Evolutionary conservation across 2,329 filamentous ascomycete genomes (phyloP).

Genomic region (Cladophialophora carrionii): DNA sequence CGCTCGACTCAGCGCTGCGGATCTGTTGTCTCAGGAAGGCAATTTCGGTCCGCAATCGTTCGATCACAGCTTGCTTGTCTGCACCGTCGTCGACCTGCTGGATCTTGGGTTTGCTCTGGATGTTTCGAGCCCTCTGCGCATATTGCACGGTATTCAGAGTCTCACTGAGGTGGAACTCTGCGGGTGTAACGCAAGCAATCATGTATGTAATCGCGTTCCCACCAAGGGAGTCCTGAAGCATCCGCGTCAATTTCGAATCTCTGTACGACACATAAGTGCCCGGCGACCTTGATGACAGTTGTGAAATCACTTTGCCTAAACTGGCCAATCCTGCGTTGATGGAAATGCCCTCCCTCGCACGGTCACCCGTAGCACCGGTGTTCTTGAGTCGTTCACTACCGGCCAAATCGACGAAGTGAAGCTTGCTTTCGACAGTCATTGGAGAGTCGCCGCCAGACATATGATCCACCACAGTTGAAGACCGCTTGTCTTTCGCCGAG

Average conservation of each 20-base stretch:
- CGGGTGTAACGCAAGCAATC: slow-evolving; percentile 97
- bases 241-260: slow-evolving; percentile 92
- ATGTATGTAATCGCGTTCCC: slow-evolving; percentile 99
- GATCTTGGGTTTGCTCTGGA: slow-evolving; percentile 96
- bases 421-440: slow-evolving; percentile 93
- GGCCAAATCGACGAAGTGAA: slow-evolving; percentile 97
- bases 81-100: slow-evolving; percentile 86
- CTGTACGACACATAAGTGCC: slow-evolving; percentile 95
- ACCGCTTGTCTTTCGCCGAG: slow-evolving; percentile 74
- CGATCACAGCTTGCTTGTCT: slow-evolving; percentile 92
- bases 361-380: slow-evolving; percentile 90
- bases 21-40: slow-evolving; percentile 93
- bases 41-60: slow-evolving; percentile 89
- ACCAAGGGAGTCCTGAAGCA: slow-evolving; percentile 93
- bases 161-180: slow-evolving; percentile 96
- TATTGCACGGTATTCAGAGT: slow-evolving; percentile 98
- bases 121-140: slow-evolving; percentile 90
- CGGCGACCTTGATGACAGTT: slow-evolving; percentile 84
- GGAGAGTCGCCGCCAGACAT: slow-evolving; percentile 68
- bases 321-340: slow-evolving; percentile 96
- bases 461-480: slow-evolving; percentile 82
- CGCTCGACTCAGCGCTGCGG: slow-evolving; percentile 73
- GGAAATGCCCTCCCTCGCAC: slow-evolving; percentile 93
- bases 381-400: slow-evolving; percentile 97
- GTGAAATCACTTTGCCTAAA: slow-evolving; percentile 96